A percentile compares a stretch with the other conserved stretches of the same genome.
These are phyloP conservation scores for Debaryomyces fabryi DNA, from an alignment of 1,139 yeast species.

Conservation along the genomic window DNA sequence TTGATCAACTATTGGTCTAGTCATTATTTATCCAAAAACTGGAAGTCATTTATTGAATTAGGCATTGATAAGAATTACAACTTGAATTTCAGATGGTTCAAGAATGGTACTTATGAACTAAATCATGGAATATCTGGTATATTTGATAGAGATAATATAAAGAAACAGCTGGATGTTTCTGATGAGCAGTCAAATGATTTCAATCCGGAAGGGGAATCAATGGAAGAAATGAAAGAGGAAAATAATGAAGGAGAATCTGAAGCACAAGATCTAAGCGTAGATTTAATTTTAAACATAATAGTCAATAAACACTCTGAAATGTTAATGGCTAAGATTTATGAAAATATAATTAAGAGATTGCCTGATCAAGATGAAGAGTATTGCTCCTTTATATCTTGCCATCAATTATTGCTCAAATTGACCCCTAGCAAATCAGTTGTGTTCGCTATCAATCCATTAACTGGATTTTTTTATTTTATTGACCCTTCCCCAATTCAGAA, in stretches of 20 bases:
- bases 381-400: constrained; percentile 30
- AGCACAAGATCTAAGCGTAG: constrained; percentile 38
- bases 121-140: constrained; percentile 23
- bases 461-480: constrained; percentile 46
- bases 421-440: constrained; percentile 40
- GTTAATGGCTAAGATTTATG: constrained; percentile 29
- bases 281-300: constrained; percentile 35
- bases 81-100: constrained; percentile 68
- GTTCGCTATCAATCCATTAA: constrained; percentile 48
- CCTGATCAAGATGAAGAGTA: background rate
- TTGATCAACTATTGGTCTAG: constrained; percentile 72
- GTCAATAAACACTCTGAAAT: constrained; percentile 44
- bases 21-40: constrained; percentile 38
- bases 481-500: constrained; percentile 48
- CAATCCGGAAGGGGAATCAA: constrained; percentile 8
- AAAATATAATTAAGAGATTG: constrained; percentile 16
- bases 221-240: constrained; percentile 8
- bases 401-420: constrained; percentile 39
- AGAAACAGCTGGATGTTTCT: background rate
- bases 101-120: constrained; percentile 48
- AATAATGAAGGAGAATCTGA: constrained; percentile 22
- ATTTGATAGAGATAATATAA: constrained; percentile 11
- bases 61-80: constrained; percentile 60
- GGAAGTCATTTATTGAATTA: constrained; percentile 61
- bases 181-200: background rate